phyloP scores from a whole-genome alignment of 2,329 filamentous ascomycete species.

The Pseudophaeomoniella oleicola region DNA sequence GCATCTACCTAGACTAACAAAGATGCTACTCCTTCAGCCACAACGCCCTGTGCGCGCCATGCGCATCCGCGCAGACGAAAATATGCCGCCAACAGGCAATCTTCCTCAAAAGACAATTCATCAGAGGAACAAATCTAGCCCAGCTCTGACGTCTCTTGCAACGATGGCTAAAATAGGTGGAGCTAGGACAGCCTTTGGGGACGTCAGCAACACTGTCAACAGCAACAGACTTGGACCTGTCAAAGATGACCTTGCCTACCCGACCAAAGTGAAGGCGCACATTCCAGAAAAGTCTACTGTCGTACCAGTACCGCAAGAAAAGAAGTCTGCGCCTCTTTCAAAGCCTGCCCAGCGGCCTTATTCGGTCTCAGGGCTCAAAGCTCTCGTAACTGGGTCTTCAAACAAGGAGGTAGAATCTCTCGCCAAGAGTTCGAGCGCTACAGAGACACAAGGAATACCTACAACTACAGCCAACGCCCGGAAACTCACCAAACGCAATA shows the following conservation, averaged over 20 bases:
- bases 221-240: slow-evolving; percentile 16
- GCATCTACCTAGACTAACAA: slow-evolving; percentile 2
- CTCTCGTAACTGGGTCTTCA: slow-evolving; percentile 19
- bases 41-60: slow-evolving; percentile 48
- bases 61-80: slow-evolving; percentile 55
- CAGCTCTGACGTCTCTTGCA: slow-evolving; percentile 40
- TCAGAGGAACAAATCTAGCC: slow-evolving; percentile 68
- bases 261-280: slow-evolving; percentile 28
- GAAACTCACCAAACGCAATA: slow-evolving; percentile 38
- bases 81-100: slow-evolving; percentile 39
- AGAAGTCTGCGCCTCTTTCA: slow-evolving; percentile 31
- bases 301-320: slow-evolving; percentile 17
- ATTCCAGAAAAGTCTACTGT: slow-evolving; percentile 15
- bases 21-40: slow-evolving; percentile 43
- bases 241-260: slow-evolving; percentile 43
- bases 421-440: slow-evolving; percentile 15
- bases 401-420: slow-evolving; percentile 13
- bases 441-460: slow-evolving; percentile 11
- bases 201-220: slow-evolving; percentile 57
- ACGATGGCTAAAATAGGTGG: slow-evolving; percentile 46
- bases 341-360: slow-evolving; percentile 50
- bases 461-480: slow-evolving; percentile 23
- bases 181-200: slow-evolving; percentile 68
- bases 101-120: slow-evolving; percentile 43
- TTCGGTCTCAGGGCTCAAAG: slow-evolving; percentile 23